Conservation (phyloP, 2,329 filamentous ascomycete species). For the Waltergamsia citrina region DNA sequence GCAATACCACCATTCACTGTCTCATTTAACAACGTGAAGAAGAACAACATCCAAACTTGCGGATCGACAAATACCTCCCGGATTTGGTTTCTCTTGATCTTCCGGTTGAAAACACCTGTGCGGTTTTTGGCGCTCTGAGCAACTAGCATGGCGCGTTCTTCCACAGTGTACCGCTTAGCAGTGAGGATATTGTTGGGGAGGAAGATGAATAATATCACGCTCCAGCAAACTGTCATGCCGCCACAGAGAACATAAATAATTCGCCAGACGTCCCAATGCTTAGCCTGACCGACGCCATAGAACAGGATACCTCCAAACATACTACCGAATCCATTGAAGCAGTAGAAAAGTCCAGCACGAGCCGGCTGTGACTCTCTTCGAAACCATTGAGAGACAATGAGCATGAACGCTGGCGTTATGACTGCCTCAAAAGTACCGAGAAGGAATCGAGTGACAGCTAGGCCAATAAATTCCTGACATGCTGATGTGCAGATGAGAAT, state of each 20-base stretch:
- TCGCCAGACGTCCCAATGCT: slow-evolving; percentile 29
- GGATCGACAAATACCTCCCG: slow-evolving; percentile 24
- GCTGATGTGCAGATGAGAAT: slow-evolving; percentile 30
- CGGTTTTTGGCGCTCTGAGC: slow-evolving; percentile 44
- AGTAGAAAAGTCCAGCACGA: slow-evolving; percentile 22
- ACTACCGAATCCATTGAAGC: slow-evolving; percentile 12
- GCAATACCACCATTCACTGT: slow-evolving; percentile 16
- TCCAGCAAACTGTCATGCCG: slow-evolving; percentile 31
- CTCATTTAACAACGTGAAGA: slow-evolving; percentile 15
- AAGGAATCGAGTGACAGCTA: slow-evolving; percentile 29
- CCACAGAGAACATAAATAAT: slow-evolving; percentile 42
- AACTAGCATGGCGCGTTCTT: slow-evolving; percentile 32
- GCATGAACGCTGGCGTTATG: slow-evolving; percentile 34
- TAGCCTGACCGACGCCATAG: slow-evolving; percentile 39
- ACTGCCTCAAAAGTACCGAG: slow-evolving; percentile 32
- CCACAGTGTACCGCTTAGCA: slow-evolving; percentile 3
- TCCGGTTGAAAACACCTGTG: slow-evolving; percentile 25
- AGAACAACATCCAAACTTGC: slow-evolving; percentile 28
- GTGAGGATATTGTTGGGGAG: slow-evolving; percentile 26
- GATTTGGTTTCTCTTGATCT: slow-evolving; percentile 26
- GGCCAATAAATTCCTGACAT: slow-evolving; percentile 24
- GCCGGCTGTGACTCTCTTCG: slow-evolving; percentile 29
- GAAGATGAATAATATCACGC: slow-evolving; percentile 26
- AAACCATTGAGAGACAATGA: slow-evolving; percentile 28
- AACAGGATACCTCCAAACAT: slow-evolving; percentile 31